Evolutionary conservation across 257 asterid genomes (phyloP), one percentile per base, ranked within the genome.

Genomic region (Rhazya stricta): DNA sequence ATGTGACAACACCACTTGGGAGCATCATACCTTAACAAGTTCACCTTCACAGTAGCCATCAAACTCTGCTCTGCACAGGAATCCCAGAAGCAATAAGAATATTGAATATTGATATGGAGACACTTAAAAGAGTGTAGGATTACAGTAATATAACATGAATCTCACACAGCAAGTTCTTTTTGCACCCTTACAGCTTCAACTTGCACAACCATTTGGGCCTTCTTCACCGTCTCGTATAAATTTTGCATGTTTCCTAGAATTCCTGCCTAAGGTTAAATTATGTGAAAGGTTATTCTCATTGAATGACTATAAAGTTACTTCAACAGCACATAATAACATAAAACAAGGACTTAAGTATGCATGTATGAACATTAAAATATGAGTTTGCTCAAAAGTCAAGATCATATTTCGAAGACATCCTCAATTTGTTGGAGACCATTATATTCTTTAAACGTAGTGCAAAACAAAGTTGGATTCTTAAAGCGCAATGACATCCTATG

Each of bases 191-290:
- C 99, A 56, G 97, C 99, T 87, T 94, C 99, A 61, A 94, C 99
- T 86, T 94, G 99, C 85, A 94, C 99, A 43, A 94, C 97, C 90
- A 84, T 92, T 79, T 94, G 97, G 15, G 99, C 99, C 86, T 92
- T 94, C 89, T 94, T 94, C 82, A 94, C 97, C 0, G 97, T 94
- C 83, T 94, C 97, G 18, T 88, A 92, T 62, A 94, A 83, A 80
- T 90, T 92, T 86, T 92, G 97, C 99, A 94, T 94, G 89, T 94
- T 94, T 67, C 99, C 99, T 7, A 94, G 70, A 61, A 94, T 81
- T 78, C 99, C 99, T 74, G 97, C 97, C 99, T 94, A 81, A 71
- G 82, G 70, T 74, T 75, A 82, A 78, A 30, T 72, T 69, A 50
- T 42, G 69, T 9, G 74, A 25, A 43, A 66, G 76, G 82, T 68